These are phyloP conservation scores for Hortaea werneckii DNA, from an alignment of 2,329 filamentous ascomycete species.

Conservation along the genomic window DNA sequence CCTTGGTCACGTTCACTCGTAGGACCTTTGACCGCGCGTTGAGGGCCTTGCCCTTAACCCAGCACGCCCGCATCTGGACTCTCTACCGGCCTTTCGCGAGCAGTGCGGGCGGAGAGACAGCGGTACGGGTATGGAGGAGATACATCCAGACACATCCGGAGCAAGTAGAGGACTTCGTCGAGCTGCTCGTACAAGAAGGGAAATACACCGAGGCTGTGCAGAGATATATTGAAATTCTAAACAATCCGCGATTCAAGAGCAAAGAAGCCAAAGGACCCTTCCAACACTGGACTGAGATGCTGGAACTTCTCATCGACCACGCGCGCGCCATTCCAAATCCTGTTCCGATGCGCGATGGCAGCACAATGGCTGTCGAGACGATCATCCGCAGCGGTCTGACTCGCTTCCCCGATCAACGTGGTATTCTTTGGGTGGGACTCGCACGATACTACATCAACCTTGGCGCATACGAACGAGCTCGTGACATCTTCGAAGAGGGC, in stretches of 20 bases:
- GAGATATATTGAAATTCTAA: slow-evolving; percentile 83
- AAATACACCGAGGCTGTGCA: slow-evolving; percentile 86
- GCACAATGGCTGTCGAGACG: slow-evolving; percentile 78
- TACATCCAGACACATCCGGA: slow-evolving; percentile 98
- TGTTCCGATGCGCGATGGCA: slow-evolving; percentile 69
- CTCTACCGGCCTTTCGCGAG: slow-evolving; percentile 85
- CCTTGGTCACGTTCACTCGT: slow-evolving; percentile 77
- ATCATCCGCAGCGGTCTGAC: slow-evolving; percentile 88
- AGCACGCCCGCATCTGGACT: slow-evolving; percentile 92
- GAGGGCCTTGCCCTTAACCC: slow-evolving; percentile 81
- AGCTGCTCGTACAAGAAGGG: slow-evolving; percentile 68
- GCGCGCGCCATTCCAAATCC: slow-evolving; percentile 51
- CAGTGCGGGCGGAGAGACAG: slow-evolving; percentile 79
- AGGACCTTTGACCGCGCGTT: slow-evolving; percentile 86
- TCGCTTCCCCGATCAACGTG: slow-evolving; percentile 84
- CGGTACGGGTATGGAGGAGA: slow-evolving; percentile 83
- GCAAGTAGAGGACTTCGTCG: slow-evolving; percentile 89
- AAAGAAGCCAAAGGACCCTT: slow-evolving; percentile 92
- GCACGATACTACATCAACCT: slow-evolving; percentile 94
- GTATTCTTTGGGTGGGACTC: slow-evolving; percentile 87
- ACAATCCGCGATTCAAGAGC: slow-evolving; percentile 82
- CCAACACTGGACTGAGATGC: slow-evolving; percentile 96
- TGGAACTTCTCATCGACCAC: slow-evolving; percentile 84
- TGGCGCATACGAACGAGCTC: slow-evolving; percentile 82
- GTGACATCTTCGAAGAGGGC: slow-evolving; percentile 91